These are phyloP conservation scores for Gossypium schwendimanii DNA, from an alignment of 441 rosid genomes.

Conservation along the genomic window DNA sequence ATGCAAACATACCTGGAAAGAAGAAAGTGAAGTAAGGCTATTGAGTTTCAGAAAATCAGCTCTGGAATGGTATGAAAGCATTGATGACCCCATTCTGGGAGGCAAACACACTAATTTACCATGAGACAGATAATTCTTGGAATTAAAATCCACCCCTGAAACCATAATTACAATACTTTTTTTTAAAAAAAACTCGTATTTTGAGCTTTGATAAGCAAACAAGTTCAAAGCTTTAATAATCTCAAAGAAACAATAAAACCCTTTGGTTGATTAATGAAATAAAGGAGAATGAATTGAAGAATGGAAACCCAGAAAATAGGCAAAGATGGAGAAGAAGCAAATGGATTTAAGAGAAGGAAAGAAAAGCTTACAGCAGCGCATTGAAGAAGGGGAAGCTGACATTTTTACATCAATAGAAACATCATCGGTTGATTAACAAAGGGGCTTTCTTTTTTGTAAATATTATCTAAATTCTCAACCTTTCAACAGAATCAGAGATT, in stretches of 20 bases:
- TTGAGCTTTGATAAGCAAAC: not conserved
- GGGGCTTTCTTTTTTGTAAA: not conserved
- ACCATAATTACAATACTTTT: not conserved
- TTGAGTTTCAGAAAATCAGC: slow-evolving; percentile 24
- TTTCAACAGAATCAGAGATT: not conserved
- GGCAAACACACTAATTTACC: not conserved
- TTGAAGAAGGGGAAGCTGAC: slow-evolving; percentile 17
- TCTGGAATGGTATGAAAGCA: slow-evolving; percentile 18
- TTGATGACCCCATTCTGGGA: slow-evolving; percentile 11
- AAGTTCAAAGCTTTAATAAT: not conserved
- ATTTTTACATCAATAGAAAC: slow-evolving; percentile 6
- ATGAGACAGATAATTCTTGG: not conserved
- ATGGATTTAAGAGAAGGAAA: not conserved
- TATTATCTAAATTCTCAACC: slow-evolving; percentile 1
- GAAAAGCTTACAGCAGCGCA: slow-evolving; percentile 10
- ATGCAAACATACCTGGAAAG: slow-evolving; percentile 39
- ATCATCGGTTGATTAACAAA: not conserved
- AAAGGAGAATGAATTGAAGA: not conserved
- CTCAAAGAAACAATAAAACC: not conserved
- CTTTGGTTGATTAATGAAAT: not conserved
- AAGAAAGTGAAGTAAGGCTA: slow-evolving; percentile 33
- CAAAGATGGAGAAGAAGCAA: not conserved
- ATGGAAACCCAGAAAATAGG: not conserved
- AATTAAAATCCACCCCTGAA: slow-evolving; percentile 10
- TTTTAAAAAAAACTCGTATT: not conserved